Percentiles rank a stretch among this genome's conserved stretches.
Evolutionary conservation across 2,329 filamentous ascomycete genomes (phyloP).

Genomic region (Diaporthe humulicola): DNA sequence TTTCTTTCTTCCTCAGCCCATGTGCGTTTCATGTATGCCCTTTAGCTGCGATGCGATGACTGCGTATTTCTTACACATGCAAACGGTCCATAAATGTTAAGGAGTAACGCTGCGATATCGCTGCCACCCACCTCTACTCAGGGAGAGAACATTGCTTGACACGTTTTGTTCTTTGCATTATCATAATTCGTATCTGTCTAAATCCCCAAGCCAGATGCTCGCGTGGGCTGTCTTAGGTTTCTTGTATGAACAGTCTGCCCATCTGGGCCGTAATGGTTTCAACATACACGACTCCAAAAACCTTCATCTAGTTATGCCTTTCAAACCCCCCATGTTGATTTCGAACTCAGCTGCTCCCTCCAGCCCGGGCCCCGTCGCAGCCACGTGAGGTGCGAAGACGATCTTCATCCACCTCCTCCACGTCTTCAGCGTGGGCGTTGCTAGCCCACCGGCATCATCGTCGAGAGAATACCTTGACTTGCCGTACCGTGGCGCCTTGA

Average conservation of each 20-base stretch:
- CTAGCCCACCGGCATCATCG: constrained; percentile 49
- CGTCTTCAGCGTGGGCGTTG: constrained; percentile 61
- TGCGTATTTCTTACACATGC: background rate
- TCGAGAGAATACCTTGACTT: constrained; percentile 48
- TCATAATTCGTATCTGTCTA: constrained; percentile 2
- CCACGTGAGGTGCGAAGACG: constrained; percentile 86
- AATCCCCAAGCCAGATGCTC: background rate
- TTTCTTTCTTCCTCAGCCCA: background rate
- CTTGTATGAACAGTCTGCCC: background rate
- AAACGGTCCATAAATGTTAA: background rate
- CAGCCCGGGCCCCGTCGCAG: constrained; percentile 62
- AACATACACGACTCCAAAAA: background rate
- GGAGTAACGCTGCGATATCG: background rate
- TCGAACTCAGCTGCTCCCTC: constrained; percentile 77
- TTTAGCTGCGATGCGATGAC: background rate
- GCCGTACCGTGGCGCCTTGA: constrained; percentile 75
- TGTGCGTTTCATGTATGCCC: background rate
- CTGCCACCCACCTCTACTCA: background rate
- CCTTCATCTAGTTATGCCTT: constrained; percentile 45
- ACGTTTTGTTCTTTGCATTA: background rate
- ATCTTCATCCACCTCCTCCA: constrained; percentile 88
- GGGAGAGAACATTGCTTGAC: background rate
- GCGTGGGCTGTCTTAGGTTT: background rate
- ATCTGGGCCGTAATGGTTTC: background rate
- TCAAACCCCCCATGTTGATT: constrained; percentile 76